A percentile compares a stretch with the other conserved stretches of the same genome.
These are phyloP conservation scores for Aspergillus affinis DNA, from an alignment of 495 filamentous ascomycete genomes.

Conservation along the genomic window DNA sequence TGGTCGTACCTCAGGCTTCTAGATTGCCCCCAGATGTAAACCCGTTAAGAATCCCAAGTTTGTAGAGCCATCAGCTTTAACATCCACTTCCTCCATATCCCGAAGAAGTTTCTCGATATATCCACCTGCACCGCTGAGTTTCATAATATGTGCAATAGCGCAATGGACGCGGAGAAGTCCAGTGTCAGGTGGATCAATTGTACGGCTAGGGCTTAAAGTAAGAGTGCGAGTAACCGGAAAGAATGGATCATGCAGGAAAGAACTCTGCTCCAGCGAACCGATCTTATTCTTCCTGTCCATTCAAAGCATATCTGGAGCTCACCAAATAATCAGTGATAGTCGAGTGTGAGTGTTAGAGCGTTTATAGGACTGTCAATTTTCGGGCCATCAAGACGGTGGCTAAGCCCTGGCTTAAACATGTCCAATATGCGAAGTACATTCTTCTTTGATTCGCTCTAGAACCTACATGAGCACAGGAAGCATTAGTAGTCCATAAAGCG, in stretches of 20 bases:
- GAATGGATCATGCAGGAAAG: constrained; percentile 26
- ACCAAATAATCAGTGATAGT: constrained; percentile 23
- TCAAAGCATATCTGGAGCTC: constrained; percentile 23
- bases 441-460: too few relatives aligned
- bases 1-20: too few relatives aligned
- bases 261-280: constrained; percentile 18
- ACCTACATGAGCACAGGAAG: too few relatives aligned
- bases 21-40: too few relatives aligned
- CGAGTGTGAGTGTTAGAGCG: constrained; percentile 19
- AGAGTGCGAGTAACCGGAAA: constrained; percentile 29
- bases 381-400: neutral
- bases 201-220: constrained; percentile 24
- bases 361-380: constrained; percentile 4
- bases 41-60: constrained; percentile 22
- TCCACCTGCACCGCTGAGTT: constrained; percentile 33
- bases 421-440: neutral
- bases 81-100: constrained; percentile 28
- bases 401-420: neutral
- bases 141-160: constrained; percentile 34
- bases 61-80: constrained; percentile 32
- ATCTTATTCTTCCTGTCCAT: constrained; percentile 22
- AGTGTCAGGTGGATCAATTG: constrained; percentile 27
- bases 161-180: constrained; percentile 34
- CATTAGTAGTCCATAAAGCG: too few relatives aligned
- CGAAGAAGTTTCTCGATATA: constrained; percentile 36